These are phyloP conservation scores for Ceratocystis destructans DNA, from an alignment of 2,329 filamentous ascomycete species.

Conservation along the genomic window DNA sequence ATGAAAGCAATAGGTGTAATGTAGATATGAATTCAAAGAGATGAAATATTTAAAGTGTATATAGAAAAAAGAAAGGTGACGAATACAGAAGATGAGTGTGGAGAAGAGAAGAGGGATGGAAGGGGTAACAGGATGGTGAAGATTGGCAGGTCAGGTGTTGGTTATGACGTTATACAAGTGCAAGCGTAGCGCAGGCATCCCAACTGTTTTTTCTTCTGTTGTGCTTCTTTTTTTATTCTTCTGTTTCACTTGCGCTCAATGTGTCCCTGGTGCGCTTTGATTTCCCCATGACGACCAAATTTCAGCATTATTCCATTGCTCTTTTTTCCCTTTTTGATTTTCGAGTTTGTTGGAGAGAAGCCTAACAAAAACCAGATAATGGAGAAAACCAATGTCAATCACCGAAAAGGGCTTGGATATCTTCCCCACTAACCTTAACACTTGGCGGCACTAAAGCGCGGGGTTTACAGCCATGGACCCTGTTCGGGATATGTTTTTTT, in stretches of 20 bases:
- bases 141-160: not conserved
- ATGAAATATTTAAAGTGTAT: too few species aligned
- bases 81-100: not conserved
- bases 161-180: not conserved
- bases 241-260: not conserved
- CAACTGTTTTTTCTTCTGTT: not conserved
- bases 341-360: not conserved
- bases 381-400: not conserved
- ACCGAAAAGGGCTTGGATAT: not conserved
- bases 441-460: slow-evolving; percentile 7
- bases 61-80: too few species aligned
- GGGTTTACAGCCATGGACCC: slow-evolving; percentile 7
- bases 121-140: not conserved
- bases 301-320: not conserved
- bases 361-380: too few species aligned
- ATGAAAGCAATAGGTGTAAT: too few species aligned
- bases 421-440: slow-evolving; percentile 6
- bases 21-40: too few species aligned
- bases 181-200: not conserved
- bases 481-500: not conserved
- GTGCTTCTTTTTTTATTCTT: not conserved
- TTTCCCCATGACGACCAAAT: not conserved
- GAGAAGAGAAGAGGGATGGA: not conserved
- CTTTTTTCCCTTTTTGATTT: slow-evolving; percentile 1
- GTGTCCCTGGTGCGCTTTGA: not conserved